phyloP scores from a whole-genome alignment of 345 rosid species.

The Aegle marmelos region DNA sequence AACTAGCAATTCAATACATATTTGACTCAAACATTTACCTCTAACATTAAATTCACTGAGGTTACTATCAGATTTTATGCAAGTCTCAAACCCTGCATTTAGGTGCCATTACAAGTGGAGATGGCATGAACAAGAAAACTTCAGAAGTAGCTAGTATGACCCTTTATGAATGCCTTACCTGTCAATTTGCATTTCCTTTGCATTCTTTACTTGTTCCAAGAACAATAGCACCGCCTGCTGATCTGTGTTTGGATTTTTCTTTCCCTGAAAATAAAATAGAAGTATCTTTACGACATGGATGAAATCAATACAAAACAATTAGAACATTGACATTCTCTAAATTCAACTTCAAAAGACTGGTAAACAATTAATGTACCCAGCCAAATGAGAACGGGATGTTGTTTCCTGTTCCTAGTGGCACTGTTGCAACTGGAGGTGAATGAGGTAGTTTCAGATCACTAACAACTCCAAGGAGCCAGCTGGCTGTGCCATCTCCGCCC shows the following conservation, averaged over 20 bases:
- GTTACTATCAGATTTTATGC: background rate
- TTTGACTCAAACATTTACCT: background rate
- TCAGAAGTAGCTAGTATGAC: background rate
- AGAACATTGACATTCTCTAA: background rate
- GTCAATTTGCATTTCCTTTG: constrained; percentile 70
- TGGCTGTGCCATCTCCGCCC: constrained; percentile 78
- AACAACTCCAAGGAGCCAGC: constrained; percentile 77
- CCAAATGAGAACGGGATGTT: constrained; percentile 78
- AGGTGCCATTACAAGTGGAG: background rate
- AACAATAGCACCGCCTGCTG: constrained; percentile 40
- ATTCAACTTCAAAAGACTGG: background rate
- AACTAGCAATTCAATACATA: background rate
- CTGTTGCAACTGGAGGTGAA: constrained; percentile 67
- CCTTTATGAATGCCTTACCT: constrained; percentile 33
- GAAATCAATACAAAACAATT: background rate
- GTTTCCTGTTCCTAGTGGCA: constrained; percentile 77
- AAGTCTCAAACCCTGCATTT: background rate
- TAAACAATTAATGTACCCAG: constrained; percentile 43
- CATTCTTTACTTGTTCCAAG: constrained; percentile 52
- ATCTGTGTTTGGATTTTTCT: constrained; percentile 72
- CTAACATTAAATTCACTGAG: background rate
- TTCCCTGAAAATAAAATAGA: constrained; percentile 44
- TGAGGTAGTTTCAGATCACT: constrained; percentile 66
- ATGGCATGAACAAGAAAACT: background rate
- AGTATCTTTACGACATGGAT: background rate